Conservation (phyloP, 257 asterid species). For the Rhazya stricta region DNA sequence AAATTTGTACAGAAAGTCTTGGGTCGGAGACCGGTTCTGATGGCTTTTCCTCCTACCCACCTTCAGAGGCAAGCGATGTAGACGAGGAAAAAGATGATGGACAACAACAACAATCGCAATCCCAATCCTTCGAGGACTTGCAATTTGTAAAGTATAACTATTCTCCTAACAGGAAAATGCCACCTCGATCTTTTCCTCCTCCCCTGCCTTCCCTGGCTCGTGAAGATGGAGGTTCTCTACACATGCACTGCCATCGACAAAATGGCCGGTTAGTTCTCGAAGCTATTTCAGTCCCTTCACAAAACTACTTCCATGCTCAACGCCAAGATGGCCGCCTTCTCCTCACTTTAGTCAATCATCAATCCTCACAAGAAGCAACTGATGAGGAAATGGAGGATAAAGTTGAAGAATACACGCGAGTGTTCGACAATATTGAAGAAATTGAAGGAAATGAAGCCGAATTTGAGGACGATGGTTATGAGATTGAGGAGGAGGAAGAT, state of each 20-base stretch:
- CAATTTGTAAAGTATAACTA: slow-evolving; percentile 33
- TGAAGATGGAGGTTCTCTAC: slow-evolving; percentile 44
- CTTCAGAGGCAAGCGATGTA: slow-evolving; percentile 28
- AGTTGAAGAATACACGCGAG: slow-evolving; percentile 21
- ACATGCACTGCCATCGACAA: slow-evolving; percentile 50
- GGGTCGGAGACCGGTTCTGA: slow-evolving; percentile 90
- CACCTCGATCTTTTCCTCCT: slow-evolving; percentile 63
- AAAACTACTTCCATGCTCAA: slow-evolving; percentile 46
- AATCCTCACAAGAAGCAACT: slow-evolving; percentile 17
- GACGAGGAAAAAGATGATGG: slow-evolving; percentile 20
- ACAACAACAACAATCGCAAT: slow-evolving; percentile 11
- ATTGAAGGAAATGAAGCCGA: slow-evolving; percentile 14
- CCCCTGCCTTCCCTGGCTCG: slow-evolving; percentile 56
- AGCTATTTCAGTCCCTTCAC: slow-evolving; percentile 50
- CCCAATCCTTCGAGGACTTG: slow-evolving; percentile 17
- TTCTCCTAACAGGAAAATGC: slow-evolving; percentile 25
- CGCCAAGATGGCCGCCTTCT: slow-evolving; percentile 67
- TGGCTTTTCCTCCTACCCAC: slow-evolving; percentile 35
- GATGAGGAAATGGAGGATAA: slow-evolving; percentile 12
- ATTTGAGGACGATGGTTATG: slow-evolving; percentile 16
- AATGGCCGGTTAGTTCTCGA: slow-evolving; percentile 71
- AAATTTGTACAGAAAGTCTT: slow-evolving; percentile 83
- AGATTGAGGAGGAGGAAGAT: slow-evolving; percentile 9
- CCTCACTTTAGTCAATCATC: slow-evolving; percentile 34
- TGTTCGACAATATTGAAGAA: slow-evolving; percentile 30